These are phyloP conservation scores for Lonicera japonica DNA, from an alignment of 129 eudicot species.

Conservation along the genomic window DNA sequence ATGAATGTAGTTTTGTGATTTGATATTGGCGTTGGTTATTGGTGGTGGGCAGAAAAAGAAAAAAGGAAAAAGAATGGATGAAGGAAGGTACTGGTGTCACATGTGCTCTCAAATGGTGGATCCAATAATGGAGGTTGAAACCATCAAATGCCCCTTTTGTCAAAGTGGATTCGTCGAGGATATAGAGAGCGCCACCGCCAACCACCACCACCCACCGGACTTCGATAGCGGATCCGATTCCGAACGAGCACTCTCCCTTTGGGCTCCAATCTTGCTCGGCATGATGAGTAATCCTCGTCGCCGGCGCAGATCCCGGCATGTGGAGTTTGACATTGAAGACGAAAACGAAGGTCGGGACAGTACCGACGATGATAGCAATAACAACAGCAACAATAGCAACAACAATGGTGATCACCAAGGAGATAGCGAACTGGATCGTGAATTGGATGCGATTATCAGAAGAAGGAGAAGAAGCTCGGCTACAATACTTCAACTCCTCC, in stretches of 20 bases:
- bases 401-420: conserved; percentile 9
- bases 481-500: conserved; percentile 55
- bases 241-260: conserved; percentile 56
- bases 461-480: conserved; percentile 42
- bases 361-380: conserved; percentile 13
- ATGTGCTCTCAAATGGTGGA: conserved; percentile 45
- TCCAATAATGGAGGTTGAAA: conserved; percentile 44
- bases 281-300: conserved; percentile 58
- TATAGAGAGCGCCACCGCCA: conserved; percentile 23
- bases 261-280: conserved; percentile 74
- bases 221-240: conserved; percentile 26
- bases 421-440: conserved; percentile 52
- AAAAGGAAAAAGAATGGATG: conserved; percentile 40
- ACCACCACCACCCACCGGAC: conserved; percentile 8
- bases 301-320: conserved; percentile 31
- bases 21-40: too few species aligned
- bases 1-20: too few species aligned
- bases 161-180: conserved; percentile 70
- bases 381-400: not conserved
- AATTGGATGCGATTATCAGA: conserved; percentile 31
- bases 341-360: conserved; percentile 14
- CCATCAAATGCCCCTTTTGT: conserved; percentile 63
- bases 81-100: conserved; percentile 70
- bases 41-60: not conserved
- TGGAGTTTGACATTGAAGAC: conserved; percentile 30